Base-by-base conservation (phyloP, 495 filamentous ascomycete genomes). In the Xylaria palmicola region DNA sequence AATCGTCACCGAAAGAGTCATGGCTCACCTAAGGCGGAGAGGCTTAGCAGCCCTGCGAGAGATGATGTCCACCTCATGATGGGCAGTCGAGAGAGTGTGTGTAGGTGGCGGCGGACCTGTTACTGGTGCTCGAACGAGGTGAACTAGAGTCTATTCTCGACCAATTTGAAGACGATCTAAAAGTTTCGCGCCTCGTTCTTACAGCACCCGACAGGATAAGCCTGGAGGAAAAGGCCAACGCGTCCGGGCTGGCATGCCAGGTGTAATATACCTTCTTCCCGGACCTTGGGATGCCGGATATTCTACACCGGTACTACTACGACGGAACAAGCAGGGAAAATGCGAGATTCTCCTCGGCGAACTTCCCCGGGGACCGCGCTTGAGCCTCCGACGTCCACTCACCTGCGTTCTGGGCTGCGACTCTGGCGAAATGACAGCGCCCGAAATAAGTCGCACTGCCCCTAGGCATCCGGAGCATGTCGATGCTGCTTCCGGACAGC, bases 21-120 rank as follows among this genome's bases (percentile, higher is more conserved):
- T 22, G 15, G 6, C 57, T 43, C 13, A 60, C 57, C 55, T 39
- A 58, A 37, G 15, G 55, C 39, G 19, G 27, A 34, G 24, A 60
- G 45, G 57, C 57, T 60, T 15, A 36, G 15, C 36, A 43, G 19
- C 45, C 44, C 47, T 51, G 57, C 26, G 24, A 59, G 20, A 39
- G 55, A 58, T 12, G 43, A 58, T 58, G 55, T 24, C 57, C 57
- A 60, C 57, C 52, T 52, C 57, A 60, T 60, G 34, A 52, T 60
- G 32, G 20, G 22, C 12, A 24, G 17, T 43, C 15, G 5, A 40
- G 22, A 12, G n/a, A n/a, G n/a, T n/a, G n/a, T n/a, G n/a, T n/a
- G 34, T 29, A 48, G 10, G n/a, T 39, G 1, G 52, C 43, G 6
- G 32, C 27, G 39, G 30, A 10, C 52, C 29, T 56, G 22, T 58